Evolutionary conservation across 768 basidiomycete species (phyloP), one percentile per base, ranked within the genome.

Genomic region (Naganishia vaughanmartiniae): DNA sequence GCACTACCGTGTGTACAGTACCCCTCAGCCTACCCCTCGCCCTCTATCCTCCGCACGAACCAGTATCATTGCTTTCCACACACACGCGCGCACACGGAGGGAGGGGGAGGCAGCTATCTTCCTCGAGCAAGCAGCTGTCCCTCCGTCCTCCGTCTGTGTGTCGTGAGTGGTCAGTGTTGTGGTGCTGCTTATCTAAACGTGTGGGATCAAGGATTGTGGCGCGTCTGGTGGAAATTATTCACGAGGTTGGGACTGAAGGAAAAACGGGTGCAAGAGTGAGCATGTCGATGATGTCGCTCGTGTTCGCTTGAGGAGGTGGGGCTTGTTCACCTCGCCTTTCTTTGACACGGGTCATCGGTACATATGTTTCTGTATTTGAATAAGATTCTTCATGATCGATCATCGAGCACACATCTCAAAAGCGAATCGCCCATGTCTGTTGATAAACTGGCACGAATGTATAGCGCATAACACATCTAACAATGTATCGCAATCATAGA

Each of bases 221-320:
- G 42, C 42, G 17, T 2, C 9, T 4, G 42, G 42, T 42, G 42
- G 42, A 42, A 42, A 9, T 15, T 11, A 11, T 26, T 34, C 39
- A 63, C 60, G 60, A 63, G 60, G 60, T 51, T 15, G 42, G 60
- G 19, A 63, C 60, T 63, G 60, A 63, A 63, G 60, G 60, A 63
- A 63, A 63, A 63, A 63, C 60, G 60, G 60, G 60, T 63, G 60
- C 60, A 45, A 63, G 60, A 63, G 14, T 24, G 14, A 21, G 2
- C 6, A n/a, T n/a, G 12, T 51, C 48, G 48, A 51, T 51, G 48
- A 51, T 42, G n/a, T 51, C 21, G 24, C 48, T 26, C 48, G 48
- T 51, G 48, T 51, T n/a, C 48, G 48, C 24, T 51, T 24, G 48
- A 51, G 48, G 48, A 51, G 48, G 48, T 51, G 48, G 21, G 17